phyloP scores from a whole-genome alignment of 768 basidiomycete species.

The Pluteus cervinus region DNA sequence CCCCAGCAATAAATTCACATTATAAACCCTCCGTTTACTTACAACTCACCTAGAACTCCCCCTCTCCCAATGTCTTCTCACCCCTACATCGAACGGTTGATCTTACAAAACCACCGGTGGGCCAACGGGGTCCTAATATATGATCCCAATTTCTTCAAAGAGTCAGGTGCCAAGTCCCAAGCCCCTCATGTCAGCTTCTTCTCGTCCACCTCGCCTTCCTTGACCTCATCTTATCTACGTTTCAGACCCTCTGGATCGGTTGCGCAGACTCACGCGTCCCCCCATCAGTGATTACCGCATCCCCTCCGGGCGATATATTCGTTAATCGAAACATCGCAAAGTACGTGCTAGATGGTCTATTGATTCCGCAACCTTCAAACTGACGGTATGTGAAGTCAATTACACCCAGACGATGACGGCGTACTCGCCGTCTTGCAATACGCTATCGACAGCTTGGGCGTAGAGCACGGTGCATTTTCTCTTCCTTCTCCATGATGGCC shows the following conservation, averaged over 20 bases:
- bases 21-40: too few species aligned
- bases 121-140: constrained; percentile 34
- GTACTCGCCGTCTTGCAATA: constrained; percentile 54
- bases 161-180: constrained; percentile 46
- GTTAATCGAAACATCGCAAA: constrained; percentile 70
- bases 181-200: constrained; percentile 36
- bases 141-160: constrained; percentile 47
- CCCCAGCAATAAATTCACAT: too few species aligned
- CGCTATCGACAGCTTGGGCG: constrained; percentile 47
- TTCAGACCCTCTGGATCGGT: constrained; percentile 50
- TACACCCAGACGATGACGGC: constrained; percentile 53
- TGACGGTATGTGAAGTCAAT: constrained; percentile 35
- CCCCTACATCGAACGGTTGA: constrained; percentile 5
- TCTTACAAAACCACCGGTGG: constrained; percentile 46
- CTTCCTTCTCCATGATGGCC: constrained; percentile 1
- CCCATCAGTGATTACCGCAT: constrained; percentile 48
- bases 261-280: constrained; percentile 66
- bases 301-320: constrained; percentile 59
- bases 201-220: neutral
- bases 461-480: constrained; percentile 47
- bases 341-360: constrained; percentile 25
- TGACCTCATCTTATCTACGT: neutral
- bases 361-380: neutral
- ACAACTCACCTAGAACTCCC: too few species aligned
- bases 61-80: too few species aligned